These are phyloP conservation scores for Bretziella fagacearum DNA, from an alignment of 2,329 filamentous ascomycete species.

Conservation along the genomic window DNA sequence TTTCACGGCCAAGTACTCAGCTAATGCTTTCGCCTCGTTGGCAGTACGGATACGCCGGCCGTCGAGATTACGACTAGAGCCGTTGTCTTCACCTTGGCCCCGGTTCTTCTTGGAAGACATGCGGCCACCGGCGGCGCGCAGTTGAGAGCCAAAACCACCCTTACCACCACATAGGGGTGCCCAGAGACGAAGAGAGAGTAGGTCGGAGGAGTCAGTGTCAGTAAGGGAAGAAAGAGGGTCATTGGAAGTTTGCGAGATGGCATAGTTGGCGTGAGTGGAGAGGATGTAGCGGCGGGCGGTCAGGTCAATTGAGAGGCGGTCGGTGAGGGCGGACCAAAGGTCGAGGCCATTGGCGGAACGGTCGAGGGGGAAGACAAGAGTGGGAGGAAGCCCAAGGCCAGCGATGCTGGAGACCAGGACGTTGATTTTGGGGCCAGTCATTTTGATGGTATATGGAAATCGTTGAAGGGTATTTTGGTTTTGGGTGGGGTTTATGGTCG, in stretches of 20 bases:
- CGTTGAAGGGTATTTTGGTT: background rate
- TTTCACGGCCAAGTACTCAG: slow-evolving; percentile 87
- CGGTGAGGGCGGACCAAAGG: slow-evolving; percentile 45
- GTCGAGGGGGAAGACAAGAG: slow-evolving; percentile 58
- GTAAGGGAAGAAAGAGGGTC: slow-evolving; percentile 44
- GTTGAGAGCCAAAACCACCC: slow-evolving; percentile 91
- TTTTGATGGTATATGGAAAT: slow-evolving; percentile 19
- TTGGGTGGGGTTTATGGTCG: background rate
- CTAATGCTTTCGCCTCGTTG: slow-evolving; percentile 84
- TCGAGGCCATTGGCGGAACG: slow-evolving; percentile 48
- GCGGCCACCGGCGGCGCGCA: slow-evolving; percentile 88
- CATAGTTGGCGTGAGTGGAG: slow-evolving; percentile 64
- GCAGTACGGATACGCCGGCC: slow-evolving; percentile 80
- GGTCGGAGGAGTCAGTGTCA: slow-evolving; percentile 37
- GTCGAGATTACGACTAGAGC: slow-evolving; percentile 83
- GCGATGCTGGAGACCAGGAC: slow-evolving; percentile 72
- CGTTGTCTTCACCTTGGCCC: slow-evolving; percentile 66
- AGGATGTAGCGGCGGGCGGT: slow-evolving; percentile 49
- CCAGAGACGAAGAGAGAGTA: slow-evolving; percentile 69
- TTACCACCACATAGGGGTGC: slow-evolving; percentile 79
- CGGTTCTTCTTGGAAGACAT: slow-evolving; percentile 94
- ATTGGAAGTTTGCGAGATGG: slow-evolving; percentile 39
- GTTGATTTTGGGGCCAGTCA: slow-evolving; percentile 49
- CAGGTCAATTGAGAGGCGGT: slow-evolving; percentile 35
- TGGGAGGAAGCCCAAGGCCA: slow-evolving; percentile 68